Base-by-base conservation (phyloP, 129 eudicot species). In the Dittrichia graveolens region DNA sequence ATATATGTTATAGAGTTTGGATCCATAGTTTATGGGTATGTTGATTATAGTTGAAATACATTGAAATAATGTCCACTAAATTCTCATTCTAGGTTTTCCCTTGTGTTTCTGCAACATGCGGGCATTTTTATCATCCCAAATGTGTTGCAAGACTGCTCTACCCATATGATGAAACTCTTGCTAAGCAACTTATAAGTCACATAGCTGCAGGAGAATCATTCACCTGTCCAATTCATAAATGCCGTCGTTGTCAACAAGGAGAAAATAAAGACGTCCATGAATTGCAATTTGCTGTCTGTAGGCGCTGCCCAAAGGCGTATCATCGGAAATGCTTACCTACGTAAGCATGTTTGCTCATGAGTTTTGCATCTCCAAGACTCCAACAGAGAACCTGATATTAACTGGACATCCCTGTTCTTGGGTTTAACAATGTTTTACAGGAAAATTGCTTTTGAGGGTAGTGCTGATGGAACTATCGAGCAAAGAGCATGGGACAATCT, bases 281-380 rank as follows among this genome's bases (percentile, higher is more conserved):
- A 2, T 76, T 89, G 83, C 94, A 89, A 58, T 89, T 92, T 80
- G 97, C 96, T 16, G 69, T 89, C 15, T 89, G 97, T 69, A 84
- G 97, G 75, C 94, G 97, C 69, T 92, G 96, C 78, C 97, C 97
- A 24, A 86, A 78, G 73, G 85, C 94, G 56, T 92, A 89, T 79
- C 97, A 92, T 79, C 79, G 96, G 6, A 85, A 83, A 85, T 92
- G 97, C 79, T 83, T 92, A 75, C 97, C 97, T 73, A 83, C 74
- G 97, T 92, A 61, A 70, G 52, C 19, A 61, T 4, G 11, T 47
- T 57, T 13, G 5, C 50, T 59, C 46, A 18, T 40, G 3, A 15
- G 11, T 7, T 54, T 65, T 75, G 11, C 65, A 41, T 43, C 65
- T 31, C 5, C 8, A 64, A 15, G 34, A 41, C 65, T 31, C 5